Percentiles rank a stretch among this genome's conserved stretches.
phyloP scores from a whole-genome alignment of 2,329 filamentous ascomycete species.

The Claviceps sp. region DNA sequence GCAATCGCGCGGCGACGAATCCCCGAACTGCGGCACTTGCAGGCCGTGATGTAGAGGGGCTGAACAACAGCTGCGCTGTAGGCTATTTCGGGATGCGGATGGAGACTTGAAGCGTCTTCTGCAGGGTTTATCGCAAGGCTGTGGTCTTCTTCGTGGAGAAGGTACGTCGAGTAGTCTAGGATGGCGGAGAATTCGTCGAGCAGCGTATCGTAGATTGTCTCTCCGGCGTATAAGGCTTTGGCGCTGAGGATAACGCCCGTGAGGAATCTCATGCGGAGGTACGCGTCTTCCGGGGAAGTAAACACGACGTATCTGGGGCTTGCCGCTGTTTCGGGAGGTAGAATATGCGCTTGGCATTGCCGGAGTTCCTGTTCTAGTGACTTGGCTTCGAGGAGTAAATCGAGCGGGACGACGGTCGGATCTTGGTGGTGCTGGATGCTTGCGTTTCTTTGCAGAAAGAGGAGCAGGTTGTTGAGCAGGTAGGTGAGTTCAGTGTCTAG shows the following conservation, averaged over 20 bases:
- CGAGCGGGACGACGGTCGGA: constrained; percentile 1
- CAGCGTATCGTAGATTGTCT: constrained; percentile 7
- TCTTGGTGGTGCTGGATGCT: constrained; percentile 5
- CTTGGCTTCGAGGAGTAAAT: constrained; percentile 3
- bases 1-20: constrained; percentile 7
- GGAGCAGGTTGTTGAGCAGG: constrained; percentile 2
- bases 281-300: constrained; percentile 1
- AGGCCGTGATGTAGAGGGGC: constrained; percentile 8
- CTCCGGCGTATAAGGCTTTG: constrained; percentile 6
- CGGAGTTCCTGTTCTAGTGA: constrained; percentile 3
- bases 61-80: constrained; percentile 3
- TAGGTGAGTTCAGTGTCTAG: not conserved
- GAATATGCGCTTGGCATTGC: not conserved
- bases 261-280: constrained; percentile 7
- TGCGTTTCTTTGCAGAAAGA: constrained; percentile 6
- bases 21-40: constrained; percentile 7
- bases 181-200: constrained; percentile 5
- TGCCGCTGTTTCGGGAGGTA: not conserved
- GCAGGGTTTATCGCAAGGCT: not conserved
- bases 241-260: constrained; percentile 5
- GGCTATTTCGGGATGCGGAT: constrained; percentile 3
- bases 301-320: constrained; percentile 1
- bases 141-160: not conserved
- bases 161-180: constrained; percentile 3
- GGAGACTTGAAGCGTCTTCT: not conserved